Conservation (phyloP, 2,329 filamentous ascomycete species). For the Penicillium sp. region DNA sequence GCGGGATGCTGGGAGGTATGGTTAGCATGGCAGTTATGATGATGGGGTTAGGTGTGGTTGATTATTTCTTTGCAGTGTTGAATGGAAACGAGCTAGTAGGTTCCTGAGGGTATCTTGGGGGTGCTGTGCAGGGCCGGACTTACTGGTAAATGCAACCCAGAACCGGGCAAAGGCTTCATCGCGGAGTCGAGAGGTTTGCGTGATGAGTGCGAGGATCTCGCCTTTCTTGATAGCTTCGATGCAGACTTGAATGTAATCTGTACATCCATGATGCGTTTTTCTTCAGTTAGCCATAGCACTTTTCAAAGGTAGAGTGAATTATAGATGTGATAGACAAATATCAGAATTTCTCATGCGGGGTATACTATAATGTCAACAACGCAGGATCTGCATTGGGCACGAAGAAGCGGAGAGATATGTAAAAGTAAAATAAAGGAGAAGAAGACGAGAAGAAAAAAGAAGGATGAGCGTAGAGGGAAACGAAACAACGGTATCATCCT, state of each 20-base stretch:
- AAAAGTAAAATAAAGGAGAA: no score
- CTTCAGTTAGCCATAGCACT: conserved; percentile 10
- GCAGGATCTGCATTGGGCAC: no score
- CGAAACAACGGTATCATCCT: background rate
- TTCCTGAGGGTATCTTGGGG: no score
- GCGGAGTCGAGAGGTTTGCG: conserved; percentile 33
- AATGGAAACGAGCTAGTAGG: no score
- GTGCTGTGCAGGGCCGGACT: background rate
- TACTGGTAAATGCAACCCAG: conserved; percentile 44
- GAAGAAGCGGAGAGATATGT: no score
- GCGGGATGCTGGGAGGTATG: conserved; percentile 5
- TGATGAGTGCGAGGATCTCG: conserved; percentile 37
- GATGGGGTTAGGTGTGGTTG: no score
- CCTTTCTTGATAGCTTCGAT: conserved; percentile 35
- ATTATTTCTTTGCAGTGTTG: no score
- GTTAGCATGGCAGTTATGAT: background rate
- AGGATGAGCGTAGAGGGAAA: no score
- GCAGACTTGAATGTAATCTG: conserved; percentile 37
- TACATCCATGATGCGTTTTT: conserved; percentile 10
- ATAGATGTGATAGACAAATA: background rate
- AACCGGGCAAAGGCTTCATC: conserved; percentile 45
- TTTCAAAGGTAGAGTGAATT: background rate
- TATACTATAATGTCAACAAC: no score
- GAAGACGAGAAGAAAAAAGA: no score
- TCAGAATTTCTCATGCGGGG: background rate